Conservation (phyloP, 805 yeast species). For the Starmerella gropengiesseri region DNA sequence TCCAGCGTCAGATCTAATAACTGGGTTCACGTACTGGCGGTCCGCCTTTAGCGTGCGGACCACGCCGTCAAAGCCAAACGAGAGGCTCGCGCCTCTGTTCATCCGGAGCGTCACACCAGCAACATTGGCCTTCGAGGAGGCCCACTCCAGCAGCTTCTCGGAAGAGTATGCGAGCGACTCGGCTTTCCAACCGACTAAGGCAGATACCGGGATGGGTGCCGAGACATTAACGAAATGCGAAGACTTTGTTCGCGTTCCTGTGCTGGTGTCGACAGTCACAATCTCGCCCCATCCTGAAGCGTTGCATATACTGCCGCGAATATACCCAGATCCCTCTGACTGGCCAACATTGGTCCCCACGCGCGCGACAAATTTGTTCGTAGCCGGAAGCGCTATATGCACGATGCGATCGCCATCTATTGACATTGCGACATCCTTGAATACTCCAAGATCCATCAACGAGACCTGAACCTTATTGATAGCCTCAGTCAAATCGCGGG, state of each 20-base stretch:
- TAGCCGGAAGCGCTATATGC: constrained; percentile 25
- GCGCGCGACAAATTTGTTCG: constrained; percentile 64
- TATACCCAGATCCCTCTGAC: constrained; percentile 92
- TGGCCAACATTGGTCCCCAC: constrained; percentile 95
- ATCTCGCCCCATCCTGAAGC: constrained; percentile 61
- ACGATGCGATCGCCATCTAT: constrained; percentile 18
- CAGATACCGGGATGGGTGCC: constrained; percentile 40
- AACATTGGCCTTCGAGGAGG: constrained; percentile 42
- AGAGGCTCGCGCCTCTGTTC: constrained; percentile 30
- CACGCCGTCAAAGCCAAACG: constrained; percentile 49
- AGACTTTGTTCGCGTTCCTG: constrained; percentile 50
- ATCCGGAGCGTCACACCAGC: constrained; percentile 37
- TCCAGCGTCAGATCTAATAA: constrained; percentile 49
- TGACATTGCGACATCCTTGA: constrained; percentile 20
- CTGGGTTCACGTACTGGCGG: constrained; percentile 39
- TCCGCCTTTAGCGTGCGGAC: constrained; percentile 46
- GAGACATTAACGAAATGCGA: constrained; percentile 44
- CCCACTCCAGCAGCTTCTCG: constrained; percentile 43
- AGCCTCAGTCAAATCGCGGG: constrained; percentile 23
- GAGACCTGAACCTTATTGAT: constrained; percentile 27
- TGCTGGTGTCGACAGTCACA: constrained; percentile 43
- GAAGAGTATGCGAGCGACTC: constrained; percentile 43
- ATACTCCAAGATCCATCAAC: constrained; percentile 22
- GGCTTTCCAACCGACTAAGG: constrained; percentile 36
- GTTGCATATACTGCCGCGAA: constrained; percentile 56